Conservation (phyloP, 2,329 filamentous ascomycete genomes). For the Alternaria gansuensis region DNA sequence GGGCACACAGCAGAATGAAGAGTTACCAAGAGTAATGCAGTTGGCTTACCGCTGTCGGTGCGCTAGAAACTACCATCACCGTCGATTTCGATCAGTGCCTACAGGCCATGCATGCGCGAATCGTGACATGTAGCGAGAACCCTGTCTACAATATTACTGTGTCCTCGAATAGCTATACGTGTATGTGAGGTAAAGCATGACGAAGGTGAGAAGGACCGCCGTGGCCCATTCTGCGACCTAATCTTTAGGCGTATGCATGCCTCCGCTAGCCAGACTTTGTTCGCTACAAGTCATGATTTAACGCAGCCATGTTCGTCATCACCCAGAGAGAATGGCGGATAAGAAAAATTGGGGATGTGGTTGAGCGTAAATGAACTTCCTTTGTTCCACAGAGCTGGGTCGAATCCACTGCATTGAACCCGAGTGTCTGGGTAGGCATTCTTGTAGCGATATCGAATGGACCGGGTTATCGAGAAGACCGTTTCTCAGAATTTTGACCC, state of each 20-base stretch:
- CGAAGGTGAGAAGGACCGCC: neutral
- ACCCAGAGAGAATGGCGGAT: neutral
- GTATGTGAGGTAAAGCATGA: neutral
- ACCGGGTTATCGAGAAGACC: neutral
- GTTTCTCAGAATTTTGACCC: neutral
- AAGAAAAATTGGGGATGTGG: neutral
- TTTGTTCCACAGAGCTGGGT: constrained; percentile 10
- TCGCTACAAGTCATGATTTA: neutral
- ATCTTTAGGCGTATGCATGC: neutral
- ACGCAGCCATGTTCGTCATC: constrained; percentile 5
- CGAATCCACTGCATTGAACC: neutral
- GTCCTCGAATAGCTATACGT: neutral
- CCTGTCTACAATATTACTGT: neutral
- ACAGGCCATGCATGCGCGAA: neutral
- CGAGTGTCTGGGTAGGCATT: neutral
- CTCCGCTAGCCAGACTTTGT: neutral
- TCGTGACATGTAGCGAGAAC: neutral
- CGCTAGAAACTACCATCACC: neutral
- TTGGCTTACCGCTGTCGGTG: neutral
- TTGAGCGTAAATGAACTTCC: neutral
- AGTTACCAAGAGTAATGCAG: neutral
- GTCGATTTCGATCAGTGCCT: neutral
- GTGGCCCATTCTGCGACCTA: neutral
- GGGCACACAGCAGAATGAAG: neutral
- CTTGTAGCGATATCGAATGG: neutral